Conservation (phyloP, 192 early-diverging fungal genomes). For the Coemansia sp. region DNA sequence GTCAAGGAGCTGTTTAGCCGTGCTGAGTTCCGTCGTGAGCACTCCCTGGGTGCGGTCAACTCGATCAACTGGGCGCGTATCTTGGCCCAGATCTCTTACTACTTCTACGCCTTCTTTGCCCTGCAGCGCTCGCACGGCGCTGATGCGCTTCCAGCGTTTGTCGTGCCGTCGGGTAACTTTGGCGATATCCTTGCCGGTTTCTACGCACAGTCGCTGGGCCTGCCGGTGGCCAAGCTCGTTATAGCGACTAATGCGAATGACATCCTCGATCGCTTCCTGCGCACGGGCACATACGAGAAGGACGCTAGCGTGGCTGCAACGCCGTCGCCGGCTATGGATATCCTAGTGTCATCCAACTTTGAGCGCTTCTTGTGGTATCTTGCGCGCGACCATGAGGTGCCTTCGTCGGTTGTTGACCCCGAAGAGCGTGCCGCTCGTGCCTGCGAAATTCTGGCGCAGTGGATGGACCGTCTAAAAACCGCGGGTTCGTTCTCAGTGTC, state of each 20-base stretch:
- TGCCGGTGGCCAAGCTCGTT: conserved; percentile 76
- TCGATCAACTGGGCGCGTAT: conserved; percentile 99
- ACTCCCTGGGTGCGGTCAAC: conserved; percentile 91
- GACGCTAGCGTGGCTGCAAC: conserved; percentile 68
- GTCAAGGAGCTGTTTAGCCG: conserved; percentile 89
- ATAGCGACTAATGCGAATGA: conserved; percentile 98
- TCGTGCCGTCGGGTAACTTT: conserved; percentile 98
- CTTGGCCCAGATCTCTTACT: conserved; percentile 92
- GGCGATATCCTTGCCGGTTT: conserved; percentile 91
- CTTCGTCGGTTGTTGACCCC: conserved; percentile 24
- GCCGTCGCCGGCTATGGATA: conserved; percentile 96
- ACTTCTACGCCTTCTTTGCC: conserved; percentile 89
- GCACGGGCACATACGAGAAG: conserved; percentile 79
- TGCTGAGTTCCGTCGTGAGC: conserved; percentile 64
- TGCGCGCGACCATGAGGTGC: conserved; percentile 58
- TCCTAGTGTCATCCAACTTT: conserved; percentile 94
- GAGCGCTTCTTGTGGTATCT: conserved; percentile 95
- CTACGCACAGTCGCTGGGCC: conserved; percentile 87
- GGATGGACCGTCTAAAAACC: conserved; percentile 78
- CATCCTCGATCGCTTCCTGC: conserved; percentile 93
- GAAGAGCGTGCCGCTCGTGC: conserved; percentile 55
- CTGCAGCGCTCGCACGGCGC: conserved; percentile 36
- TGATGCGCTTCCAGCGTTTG: conserved; percentile 53
- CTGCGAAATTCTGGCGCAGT: conserved; percentile 57
- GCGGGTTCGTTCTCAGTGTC: conserved; percentile 71